These are phyloP conservation scores for Alternaria metachromatica DNA, from an alignment of 2,329 filamentous ascomycete genomes.

Conservation along the genomic window DNA sequence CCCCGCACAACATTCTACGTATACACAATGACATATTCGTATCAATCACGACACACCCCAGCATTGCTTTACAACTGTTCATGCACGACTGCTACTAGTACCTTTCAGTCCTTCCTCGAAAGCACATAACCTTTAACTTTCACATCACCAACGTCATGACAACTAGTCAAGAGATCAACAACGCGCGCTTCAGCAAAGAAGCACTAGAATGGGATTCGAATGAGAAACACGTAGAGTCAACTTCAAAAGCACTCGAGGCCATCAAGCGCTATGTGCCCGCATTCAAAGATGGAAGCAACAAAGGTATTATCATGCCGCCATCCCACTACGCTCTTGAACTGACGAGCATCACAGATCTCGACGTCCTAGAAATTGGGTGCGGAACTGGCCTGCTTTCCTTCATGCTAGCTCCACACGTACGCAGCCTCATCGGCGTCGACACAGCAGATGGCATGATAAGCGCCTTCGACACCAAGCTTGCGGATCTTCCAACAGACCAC, in stretches of 20 bases:
- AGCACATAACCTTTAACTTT: not conserved
- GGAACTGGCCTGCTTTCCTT: conserved; percentile 64
- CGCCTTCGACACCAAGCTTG: conserved; percentile 56
- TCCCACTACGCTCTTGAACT: not conserved
- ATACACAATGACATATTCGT: not conserved
- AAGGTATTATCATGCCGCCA: conserved; percentile 18
- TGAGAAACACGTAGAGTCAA: conserved; percentile 56
- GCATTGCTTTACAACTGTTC: not conserved
- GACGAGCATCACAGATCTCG: conserved; percentile 33
- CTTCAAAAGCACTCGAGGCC: conserved; percentile 54
- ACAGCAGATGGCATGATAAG: conserved; percentile 63
- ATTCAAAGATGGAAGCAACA: conserved; percentile 37
- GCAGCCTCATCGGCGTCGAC: conserved; percentile 60
- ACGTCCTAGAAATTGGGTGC: conserved; percentile 64
- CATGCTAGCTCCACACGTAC: conserved; percentile 56
- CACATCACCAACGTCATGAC: not conserved
- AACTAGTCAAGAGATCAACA: conserved; percentile 38
- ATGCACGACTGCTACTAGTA: not conserved
- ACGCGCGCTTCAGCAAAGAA: conserved; percentile 62
- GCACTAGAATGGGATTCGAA: conserved; percentile 63
- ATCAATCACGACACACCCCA: not conserved
- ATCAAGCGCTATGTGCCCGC: conserved; percentile 52
- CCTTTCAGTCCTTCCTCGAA: not conserved
- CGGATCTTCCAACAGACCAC: conserved; percentile 20
- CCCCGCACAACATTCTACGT: not conserved